Conservation (phyloP, 2,329 filamentous ascomycete species). For the Botryotinia convoluta region DNA sequence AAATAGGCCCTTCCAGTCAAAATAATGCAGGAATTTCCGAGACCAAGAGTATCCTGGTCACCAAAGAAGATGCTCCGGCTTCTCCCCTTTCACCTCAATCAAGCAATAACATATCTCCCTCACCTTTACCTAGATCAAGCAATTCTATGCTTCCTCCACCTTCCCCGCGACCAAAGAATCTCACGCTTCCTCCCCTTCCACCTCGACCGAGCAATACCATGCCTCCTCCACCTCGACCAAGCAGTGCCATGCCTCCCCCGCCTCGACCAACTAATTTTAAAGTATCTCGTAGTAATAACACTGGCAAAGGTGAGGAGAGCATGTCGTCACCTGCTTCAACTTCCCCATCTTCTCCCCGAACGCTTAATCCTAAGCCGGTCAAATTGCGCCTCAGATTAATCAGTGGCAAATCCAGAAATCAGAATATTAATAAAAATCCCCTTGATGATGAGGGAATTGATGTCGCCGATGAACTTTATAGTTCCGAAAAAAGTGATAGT, state of each 20-base stretch:
- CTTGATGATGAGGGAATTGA: neutral
- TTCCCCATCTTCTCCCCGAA: neutral
- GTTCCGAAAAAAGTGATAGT: too few relatives aligned
- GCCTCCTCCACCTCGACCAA: neutral
- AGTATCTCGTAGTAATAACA: neutral
- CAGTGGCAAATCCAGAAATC: neutral
- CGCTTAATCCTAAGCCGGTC: too few relatives aligned
- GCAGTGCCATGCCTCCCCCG: neutral
- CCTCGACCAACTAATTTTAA: neutral
- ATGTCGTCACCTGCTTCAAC: neutral
- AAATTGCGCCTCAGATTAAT: too few relatives aligned
- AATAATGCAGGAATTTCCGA: neutral
- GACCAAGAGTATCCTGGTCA: too few relatives aligned
- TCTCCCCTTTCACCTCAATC: neutral
- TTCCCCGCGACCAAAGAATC: too few relatives aligned
- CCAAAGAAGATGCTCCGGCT: accelerated
- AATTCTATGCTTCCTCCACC: neutral
- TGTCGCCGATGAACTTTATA: neutral
- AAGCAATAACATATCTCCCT: neutral
- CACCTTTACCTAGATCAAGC: neutral
- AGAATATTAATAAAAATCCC: neutral
- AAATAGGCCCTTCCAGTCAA: neutral
- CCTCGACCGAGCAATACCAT: too few relatives aligned
- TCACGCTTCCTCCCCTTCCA: too few relatives aligned
- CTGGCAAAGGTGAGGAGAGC: neutral